A percentile compares a stretch with the other conserved stretches of the same genome.
Conservation (phyloP, 352 stramenopile genomes). For the Globisporangium takayamanum region DNA sequence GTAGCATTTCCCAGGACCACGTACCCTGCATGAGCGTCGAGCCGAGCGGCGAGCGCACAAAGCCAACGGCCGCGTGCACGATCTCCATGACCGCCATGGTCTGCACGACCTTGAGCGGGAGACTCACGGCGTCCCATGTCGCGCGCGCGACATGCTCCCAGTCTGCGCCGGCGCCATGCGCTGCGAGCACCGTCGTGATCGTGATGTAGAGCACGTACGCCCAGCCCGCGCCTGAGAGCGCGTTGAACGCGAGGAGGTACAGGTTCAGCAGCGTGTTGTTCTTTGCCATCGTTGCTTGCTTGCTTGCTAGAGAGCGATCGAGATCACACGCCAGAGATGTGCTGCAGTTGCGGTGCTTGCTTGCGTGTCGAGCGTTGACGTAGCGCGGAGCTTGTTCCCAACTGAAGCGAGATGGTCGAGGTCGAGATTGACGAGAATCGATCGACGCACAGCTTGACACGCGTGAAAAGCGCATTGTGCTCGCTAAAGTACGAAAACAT, state of each 20-base stretch:
- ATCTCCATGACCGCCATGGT: slow-evolving; percentile 94
- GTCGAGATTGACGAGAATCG: background rate
- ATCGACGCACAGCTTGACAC: background rate
- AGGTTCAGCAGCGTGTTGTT: slow-evolving; percentile 50
- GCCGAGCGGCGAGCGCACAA: slow-evolving; percentile 93
- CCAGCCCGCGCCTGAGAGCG: slow-evolving; percentile 57
- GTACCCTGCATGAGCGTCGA: slow-evolving; percentile 90
- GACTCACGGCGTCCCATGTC: slow-evolving; percentile 50
- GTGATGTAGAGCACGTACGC: slow-evolving; percentile 69
- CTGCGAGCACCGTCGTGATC: slow-evolving; percentile 34
- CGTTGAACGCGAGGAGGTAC: slow-evolving; percentile 76
- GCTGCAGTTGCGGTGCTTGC: background rate
- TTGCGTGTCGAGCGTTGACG: slow-evolving; percentile 13
- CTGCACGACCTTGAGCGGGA: slow-evolving; percentile 86
- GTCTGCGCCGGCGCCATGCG: slow-evolving; percentile 42
- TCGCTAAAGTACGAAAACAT: background rate
- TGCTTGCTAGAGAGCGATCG: background rate
- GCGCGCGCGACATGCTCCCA: slow-evolving; percentile 35
- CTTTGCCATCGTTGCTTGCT: slow-evolving; percentile 41
- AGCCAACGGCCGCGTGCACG: slow-evolving; percentile 91
- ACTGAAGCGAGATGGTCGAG: background rate
- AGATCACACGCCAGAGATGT: background rate
- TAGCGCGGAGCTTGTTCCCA: background rate
- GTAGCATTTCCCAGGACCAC: background rate
- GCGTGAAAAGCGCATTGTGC: background rate